These are phyloP conservation scores for Phylloporus sp. DNA, from an alignment of 768 basidiomycete species.

Conservation along the genomic window DNA sequence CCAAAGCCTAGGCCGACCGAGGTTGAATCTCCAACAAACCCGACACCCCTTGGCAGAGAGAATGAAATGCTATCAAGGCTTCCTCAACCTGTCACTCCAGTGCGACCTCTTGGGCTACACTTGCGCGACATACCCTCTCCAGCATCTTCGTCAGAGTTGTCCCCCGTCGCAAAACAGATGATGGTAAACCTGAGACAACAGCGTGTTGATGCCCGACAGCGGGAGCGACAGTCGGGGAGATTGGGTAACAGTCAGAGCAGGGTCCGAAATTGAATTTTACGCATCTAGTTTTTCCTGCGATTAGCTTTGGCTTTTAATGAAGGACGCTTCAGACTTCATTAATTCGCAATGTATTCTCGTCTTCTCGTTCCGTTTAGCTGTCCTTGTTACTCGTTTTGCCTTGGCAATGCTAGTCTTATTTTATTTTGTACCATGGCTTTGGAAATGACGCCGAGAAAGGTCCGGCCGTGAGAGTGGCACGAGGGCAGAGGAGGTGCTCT, in stretches of 20 bases:
- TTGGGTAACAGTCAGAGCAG: slow-evolving; percentile 30
- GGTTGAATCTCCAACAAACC: neutral
- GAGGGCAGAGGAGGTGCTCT: no score
- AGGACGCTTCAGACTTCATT: slow-evolving; percentile 6
- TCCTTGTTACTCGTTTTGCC: slow-evolving; percentile 5
- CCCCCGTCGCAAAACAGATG: slow-evolving; percentile 61
- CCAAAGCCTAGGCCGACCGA: neutral
- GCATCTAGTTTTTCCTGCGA: neutral
- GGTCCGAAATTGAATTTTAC: slow-evolving; percentile 25
- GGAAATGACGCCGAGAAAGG: neutral
- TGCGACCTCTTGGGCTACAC: slow-evolving; percentile 39
- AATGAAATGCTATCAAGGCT: slow-evolving; percentile 25
- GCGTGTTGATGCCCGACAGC: slow-evolving; percentile 32
- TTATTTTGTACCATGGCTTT: no score
- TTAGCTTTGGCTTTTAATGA: slow-evolving; percentile 16
- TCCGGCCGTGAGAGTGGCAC: slow-evolving; percentile 1
- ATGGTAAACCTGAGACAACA: slow-evolving; percentile 59
- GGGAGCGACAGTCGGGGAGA: slow-evolving; percentile 29
- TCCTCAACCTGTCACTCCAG: slow-evolving; percentile 42
- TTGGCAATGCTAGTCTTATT: neutral
- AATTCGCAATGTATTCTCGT: slow-evolving; percentile 14
- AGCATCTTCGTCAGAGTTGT: slow-evolving; percentile 69
- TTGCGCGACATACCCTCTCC: slow-evolving; percentile 48
- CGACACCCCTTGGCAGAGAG: slow-evolving; percentile 16
- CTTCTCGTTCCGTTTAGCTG: slow-evolving; percentile 9